Conservation (phyloP, 441 rosid species). For the Aquilaria agallochum region DNA sequence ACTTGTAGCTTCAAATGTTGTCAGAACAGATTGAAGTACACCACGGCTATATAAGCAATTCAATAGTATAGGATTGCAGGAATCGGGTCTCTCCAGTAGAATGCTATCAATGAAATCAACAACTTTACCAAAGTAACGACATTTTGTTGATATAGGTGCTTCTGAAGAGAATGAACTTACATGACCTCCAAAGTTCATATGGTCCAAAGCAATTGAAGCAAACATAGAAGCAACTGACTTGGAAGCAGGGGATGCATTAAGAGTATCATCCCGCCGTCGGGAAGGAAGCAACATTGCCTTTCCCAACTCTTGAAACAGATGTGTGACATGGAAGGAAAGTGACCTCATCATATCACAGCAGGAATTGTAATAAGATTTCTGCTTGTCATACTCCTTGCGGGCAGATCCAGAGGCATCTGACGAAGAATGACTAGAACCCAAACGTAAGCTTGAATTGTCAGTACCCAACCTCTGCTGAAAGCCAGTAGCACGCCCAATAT, state of each 20-base stretch:
- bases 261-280: conserved; percentile 91
- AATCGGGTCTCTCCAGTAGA: conserved; percentile 90
- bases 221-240: conserved; percentile 78
- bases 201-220: conserved; percentile 78
- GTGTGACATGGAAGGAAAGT: conserved; percentile 83
- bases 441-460: conserved; percentile 43
- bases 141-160: conserved; percentile 70
- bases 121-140: conserved; percentile 96
- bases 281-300: conserved; percentile 95
- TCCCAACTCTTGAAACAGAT: conserved; percentile 96
- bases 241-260: conserved; percentile 86
- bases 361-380: conserved; percentile 74
- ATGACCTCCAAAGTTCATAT: conserved; percentile 83
- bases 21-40: conserved; percentile 82
- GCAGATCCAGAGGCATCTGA: conserved; percentile 42
- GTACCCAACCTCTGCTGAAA: conserved; percentile 58
- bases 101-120: conserved; percentile 86
- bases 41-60: conserved; percentile 85
- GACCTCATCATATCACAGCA: conserved; percentile 96
- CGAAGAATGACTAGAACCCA: conserved; percentile 50
- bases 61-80: conserved; percentile 82
- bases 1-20: conserved; percentile 96
- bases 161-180: conserved; percentile 50
- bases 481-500: conserved; percentile 85
- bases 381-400: conserved; percentile 64